A percentile compares a stretch with the other conserved stretches of the same genome.
Conservation (phyloP, 495 filamentous ascomycete genomes). For the Neurospora sp. region DNA sequence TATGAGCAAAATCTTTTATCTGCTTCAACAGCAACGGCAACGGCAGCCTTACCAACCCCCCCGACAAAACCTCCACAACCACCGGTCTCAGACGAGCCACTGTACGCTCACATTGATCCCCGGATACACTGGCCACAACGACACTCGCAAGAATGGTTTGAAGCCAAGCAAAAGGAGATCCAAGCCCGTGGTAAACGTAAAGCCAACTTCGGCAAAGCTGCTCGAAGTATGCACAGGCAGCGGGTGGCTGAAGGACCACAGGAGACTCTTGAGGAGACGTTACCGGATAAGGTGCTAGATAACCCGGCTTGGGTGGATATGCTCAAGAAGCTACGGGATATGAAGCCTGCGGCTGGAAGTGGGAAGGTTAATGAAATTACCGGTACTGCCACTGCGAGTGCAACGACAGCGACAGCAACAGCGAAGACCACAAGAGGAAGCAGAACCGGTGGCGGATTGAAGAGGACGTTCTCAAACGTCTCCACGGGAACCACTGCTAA, state of each 20-base stretch:
- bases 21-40: slow-evolving; percentile 4
- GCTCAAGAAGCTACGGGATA: not conserved
- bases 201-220: slow-evolving; percentile 29
- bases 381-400: not conserved
- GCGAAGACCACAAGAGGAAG: not conserved
- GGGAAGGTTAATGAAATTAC: not conserved
- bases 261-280: slow-evolving; percentile 7
- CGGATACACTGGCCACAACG: slow-evolving; percentile 29
- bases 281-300: slow-evolving; percentile 19
- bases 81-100: slow-evolving; percentile 10
- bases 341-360: not conserved
- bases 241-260: slow-evolving; percentile 5
- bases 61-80: not conserved
- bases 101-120: slow-evolving; percentile 30
- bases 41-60: not conserved
- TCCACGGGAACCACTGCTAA: not conserved
- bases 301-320: slow-evolving; percentile 19
- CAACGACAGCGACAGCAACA: not conserved
- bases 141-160: slow-evolving; percentile 28
- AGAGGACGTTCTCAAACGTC: not conserved
- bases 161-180: slow-evolving; percentile 33
- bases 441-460: not conserved
- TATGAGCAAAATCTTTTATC: not conserved
- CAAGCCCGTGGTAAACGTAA: slow-evolving; percentile 29
- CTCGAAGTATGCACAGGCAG: slow-evolving; percentile 23